Base-by-base conservation (phyloP, 352 stramenopile species). In the Pythium periplocum region DNA sequence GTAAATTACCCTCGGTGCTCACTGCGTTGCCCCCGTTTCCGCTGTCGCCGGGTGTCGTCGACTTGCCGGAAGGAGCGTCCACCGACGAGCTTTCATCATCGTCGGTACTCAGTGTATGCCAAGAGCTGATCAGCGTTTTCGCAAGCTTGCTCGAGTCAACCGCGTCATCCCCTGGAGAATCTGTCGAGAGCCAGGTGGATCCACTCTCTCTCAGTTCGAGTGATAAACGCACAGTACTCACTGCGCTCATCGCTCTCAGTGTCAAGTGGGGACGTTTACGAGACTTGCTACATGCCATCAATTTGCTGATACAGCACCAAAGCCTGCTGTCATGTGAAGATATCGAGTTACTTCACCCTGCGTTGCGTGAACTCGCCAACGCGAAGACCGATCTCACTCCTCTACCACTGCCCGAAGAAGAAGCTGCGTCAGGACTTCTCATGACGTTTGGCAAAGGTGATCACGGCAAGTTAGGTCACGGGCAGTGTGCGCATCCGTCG, bases 371-470 rank as follows among this genome's bases (percentile, higher is more conserved):
- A 6, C 47, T 92, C n/a, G 59, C 61, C 11, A 33, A 51, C 12
- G 57, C 74, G 10, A 55, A 48, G 0, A 53, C 69, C 2, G 71
- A 87, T 26, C 40, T 47, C 12, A 48, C 43, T 11, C 58, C 53
- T 2, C 52, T 46, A 33, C 17, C 67, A 2, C 55, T 73, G 1
- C 45, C 46, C 35, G 40, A 68, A 33, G 69, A 88, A 26, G 59
- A 76, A 1, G 41, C 53, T 1, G 30, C 48, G 1, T 63, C 48
- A 2, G 83, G 83, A 0, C 80, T 78, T 43, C 54, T 93, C n/a
- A 79, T 93, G 66, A 93, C 75, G 41, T 94, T 94, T 51, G 83
- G 83, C 7, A 92, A 94, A 47, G 83, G 83, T 2, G 83, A 92
- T 39, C 83, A 94, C 36, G 83, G 83, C 6, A 92, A 94, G 36